A percentile compares a stretch with the other conserved stretches of the same genome.
Evolutionary conservation across 805 yeast species (phyloP).

Genomic region (Cyberlindnera subsufficiens): DNA sequence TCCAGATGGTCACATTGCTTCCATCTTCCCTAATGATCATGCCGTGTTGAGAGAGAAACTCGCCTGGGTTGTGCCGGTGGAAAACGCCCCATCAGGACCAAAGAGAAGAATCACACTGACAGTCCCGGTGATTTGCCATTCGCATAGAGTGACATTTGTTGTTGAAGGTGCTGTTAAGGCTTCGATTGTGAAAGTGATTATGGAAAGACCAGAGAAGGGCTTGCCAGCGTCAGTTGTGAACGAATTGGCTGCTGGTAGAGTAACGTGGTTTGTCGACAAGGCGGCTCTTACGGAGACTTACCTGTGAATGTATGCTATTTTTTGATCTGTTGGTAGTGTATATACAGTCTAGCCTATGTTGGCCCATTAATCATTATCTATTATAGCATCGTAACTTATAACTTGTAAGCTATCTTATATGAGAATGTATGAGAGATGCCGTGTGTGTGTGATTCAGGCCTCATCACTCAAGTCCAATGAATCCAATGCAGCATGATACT

Average conservation of each 20-base stretch:
- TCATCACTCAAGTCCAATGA: background rate
- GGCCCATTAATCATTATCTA: too few species aligned
- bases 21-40: slow-evolving; percentile 85
- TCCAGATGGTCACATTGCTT: slow-evolving; percentile 97
- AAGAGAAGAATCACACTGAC: slow-evolving; percentile 80
- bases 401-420: too few species aligned
- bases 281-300: slow-evolving; percentile 70
- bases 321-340: background rate
- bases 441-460: background rate
- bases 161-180: slow-evolving; percentile 97
- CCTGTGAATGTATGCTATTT: slow-evolving; percentile 3
- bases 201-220: slow-evolving; percentile 97
- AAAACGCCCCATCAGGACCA: slow-evolving; percentile 88
- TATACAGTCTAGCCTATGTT: background rate
- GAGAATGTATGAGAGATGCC: too few species aligned
- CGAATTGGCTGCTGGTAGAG: slow-evolving; percentile 95
- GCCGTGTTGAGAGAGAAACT: slow-evolving; percentile 81
- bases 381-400: too few species aligned
- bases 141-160: slow-evolving; percentile 87
- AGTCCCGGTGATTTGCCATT: slow-evolving; percentile 91
- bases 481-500: slow-evolving; percentile 12
- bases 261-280: slow-evolving; percentile 95
- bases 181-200: slow-evolving; percentile 80
- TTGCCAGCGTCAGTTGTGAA: slow-evolving; percentile 90
- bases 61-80: slow-evolving; percentile 95